Evolutionary conservation across 2,329 filamentous ascomycete species (phyloP).

Genomic region (Exserohilum rostratum): DNA sequence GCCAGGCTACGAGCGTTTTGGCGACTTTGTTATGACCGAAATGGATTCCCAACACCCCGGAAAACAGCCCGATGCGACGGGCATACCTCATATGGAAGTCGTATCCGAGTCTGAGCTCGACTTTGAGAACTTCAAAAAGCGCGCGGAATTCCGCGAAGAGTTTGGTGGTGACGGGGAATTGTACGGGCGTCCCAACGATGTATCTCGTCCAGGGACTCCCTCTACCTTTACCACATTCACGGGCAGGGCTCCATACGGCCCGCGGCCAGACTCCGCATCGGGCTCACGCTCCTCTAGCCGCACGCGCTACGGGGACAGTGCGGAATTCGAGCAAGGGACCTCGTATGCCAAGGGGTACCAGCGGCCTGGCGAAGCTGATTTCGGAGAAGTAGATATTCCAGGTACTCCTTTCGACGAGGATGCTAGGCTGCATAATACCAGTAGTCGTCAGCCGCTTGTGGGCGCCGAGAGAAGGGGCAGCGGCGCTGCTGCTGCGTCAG

Average conservation of each 20-base stretch:
- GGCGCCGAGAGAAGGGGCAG: conserved; percentile 6
- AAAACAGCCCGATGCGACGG: conserved; percentile 43
- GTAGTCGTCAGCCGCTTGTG: conserved; percentile 28
- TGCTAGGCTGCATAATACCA: conserved; percentile 23
- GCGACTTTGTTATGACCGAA: conserved; percentile 78
- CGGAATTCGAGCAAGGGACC: conserved; percentile 30
- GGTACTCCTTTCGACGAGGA: conserved; percentile 30
- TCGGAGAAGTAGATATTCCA: conserved; percentile 29
- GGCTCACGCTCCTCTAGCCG: conserved; percentile 28
- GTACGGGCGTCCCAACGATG: conserved; percentile 64
- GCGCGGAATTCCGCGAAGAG: conserved; percentile 83
- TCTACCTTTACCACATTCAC: conserved; percentile 38
- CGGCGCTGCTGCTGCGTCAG: conserved; percentile 14
- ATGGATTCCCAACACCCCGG: conserved; percentile 68
- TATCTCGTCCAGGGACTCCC: conserved; percentile 46
- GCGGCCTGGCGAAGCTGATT: conserved; percentile 20
- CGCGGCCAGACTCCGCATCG: conserved; percentile 12
- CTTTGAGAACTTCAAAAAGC: conserved; percentile 89
- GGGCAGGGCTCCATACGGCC: conserved; percentile 23
- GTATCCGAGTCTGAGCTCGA: conserved; percentile 85
- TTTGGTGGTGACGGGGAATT: conserved; percentile 72
- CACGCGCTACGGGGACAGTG: conserved; percentile 24
- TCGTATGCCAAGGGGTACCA: conserved; percentile 36
- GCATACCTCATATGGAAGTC: conserved; percentile 74
- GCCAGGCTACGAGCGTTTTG: conserved; percentile 66